Percentiles rank a stretch among this genome's conserved stretches.
phyloP scores from a whole-genome alignment of 2,329 filamentous ascomycete species.

The Aspergillus neoniger region DNA sequence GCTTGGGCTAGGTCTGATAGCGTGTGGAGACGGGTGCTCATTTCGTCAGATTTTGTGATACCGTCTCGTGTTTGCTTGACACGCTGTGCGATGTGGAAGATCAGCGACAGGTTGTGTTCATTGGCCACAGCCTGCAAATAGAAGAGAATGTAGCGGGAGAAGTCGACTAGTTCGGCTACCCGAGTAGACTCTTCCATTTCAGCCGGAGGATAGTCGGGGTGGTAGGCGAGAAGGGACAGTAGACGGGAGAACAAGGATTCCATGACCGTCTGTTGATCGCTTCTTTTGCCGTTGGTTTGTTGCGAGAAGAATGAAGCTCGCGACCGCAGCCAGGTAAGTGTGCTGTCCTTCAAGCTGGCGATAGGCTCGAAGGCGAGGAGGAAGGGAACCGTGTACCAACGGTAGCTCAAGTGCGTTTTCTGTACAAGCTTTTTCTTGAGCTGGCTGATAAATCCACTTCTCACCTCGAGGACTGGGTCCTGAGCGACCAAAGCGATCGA shows the following conservation, averaged over 20 bases:
- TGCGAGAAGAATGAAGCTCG: slow-evolving; percentile 67
- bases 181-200: slow-evolving; percentile 47
- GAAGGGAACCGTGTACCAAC: slow-evolving; percentile 90
- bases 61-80: slow-evolving; percentile 88
- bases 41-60: slow-evolving; percentile 58
- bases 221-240: slow-evolving; percentile 85
- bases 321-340: slow-evolving; percentile 86
- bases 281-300: slow-evolving; percentile 39
- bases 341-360: slow-evolving; percentile 68
- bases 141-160: slow-evolving; percentile 85
- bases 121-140: slow-evolving; percentile 81
- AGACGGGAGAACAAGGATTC: slow-evolving; percentile 81
- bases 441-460: slow-evolving; percentile 76
- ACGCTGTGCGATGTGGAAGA: slow-evolving; percentile 88
- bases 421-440: slow-evolving; percentile 70
- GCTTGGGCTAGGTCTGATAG: slow-evolving; percentile 84
- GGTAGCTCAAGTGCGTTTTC: slow-evolving; percentile 69
- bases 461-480: slow-evolving; percentile 72
- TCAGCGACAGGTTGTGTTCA: slow-evolving; percentile 81
- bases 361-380: slow-evolving; percentile 88
- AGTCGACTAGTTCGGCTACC: slow-evolving; percentile 68
- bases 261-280: slow-evolving; percentile 62
- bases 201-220: slow-evolving; percentile 73
- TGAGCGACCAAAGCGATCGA: slow-evolving; percentile 78
- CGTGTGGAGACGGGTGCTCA: slow-evolving; percentile 67